Base-by-base conservation (phyloP, 73 alveolate genomes). In the Durusdinium trenchii region DNA sequence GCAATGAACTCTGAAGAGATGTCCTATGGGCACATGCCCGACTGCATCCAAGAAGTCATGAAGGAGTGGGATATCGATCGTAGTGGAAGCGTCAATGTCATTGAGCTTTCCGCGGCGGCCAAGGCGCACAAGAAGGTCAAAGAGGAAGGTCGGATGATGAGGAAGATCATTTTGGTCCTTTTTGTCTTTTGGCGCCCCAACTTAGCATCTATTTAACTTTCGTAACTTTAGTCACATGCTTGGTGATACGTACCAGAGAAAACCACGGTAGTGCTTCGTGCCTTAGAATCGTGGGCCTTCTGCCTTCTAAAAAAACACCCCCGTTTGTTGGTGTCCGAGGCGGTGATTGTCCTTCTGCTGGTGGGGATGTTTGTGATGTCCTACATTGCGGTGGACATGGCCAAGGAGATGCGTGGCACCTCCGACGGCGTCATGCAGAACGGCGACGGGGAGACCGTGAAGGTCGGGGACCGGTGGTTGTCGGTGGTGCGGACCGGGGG, bases 361-460 rank as follows among this genome's bases (percentile, higher is more conserved):
- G 40, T 40, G 35, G 85, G 85, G 40, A 73, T 73, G 85, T 73
- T 38, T 38, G 67, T 84, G 36, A 14, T 84, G 76, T 84, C 94
- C 26, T 84, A 84, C 94, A 46, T 84, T 35, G 94, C 94, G 52
- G 75, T 84, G 47, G 94, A 84, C 46, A 48, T 84, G 94, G 45
- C 94, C 43, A 84, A 84, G 81, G 95, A 86, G 81, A 86, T 86
- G 95, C 95, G 95, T 14, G 95, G 95, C 81, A 36, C n/a, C 40
- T 14, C 82, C 50, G 79, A 52, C 38, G 95, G 95, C 52, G 81
- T 52, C 95, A 86, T 86, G 95, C 69, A 52, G 81, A 86, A 38
- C 82, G 40, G 40, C 82, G 62, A 86, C 64, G 95, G 95, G n/a
- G 78, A 86, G 43, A 57, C 40, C 42, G 81, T 86, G 61, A 86